Percentiles rank a stretch among this genome's conserved stretches.
Conservation (phyloP, 176 grass and related monocot genomes). For the Cenchrus americanus region DNA sequence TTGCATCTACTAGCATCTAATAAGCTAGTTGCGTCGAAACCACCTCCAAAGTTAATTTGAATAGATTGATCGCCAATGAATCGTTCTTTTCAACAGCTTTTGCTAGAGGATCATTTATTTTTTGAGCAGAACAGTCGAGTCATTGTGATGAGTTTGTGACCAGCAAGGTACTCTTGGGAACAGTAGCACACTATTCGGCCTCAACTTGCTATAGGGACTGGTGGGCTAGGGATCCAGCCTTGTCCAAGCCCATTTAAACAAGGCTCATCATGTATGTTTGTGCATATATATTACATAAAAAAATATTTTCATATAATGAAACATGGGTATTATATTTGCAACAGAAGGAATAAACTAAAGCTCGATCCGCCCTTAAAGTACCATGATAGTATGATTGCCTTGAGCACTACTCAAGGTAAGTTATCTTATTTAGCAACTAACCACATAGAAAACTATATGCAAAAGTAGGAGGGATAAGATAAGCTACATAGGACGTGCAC, state of each 20-base stretch:
- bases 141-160: neutral
- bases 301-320: neutral
- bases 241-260: neutral
- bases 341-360: constrained; percentile 7
- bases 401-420: neutral
- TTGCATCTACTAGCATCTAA: constrained; percentile 7
- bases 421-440: constrained; percentile 8
- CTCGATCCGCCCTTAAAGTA: neutral
- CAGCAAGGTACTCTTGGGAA: neutral
- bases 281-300: neutral
- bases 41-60: neutral
- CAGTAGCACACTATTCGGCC: neutral
- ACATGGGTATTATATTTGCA: neutral
- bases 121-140: neutral
- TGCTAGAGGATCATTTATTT: neutral
- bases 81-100: neutral
- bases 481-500: constrained; percentile 29
- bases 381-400: neutral
- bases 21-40: neutral
- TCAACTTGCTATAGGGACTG: too few relatives aligned
- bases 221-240: neutral
- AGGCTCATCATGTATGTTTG: too few relatives aligned
- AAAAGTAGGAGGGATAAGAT: constrained; percentile 37
- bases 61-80: constrained; percentile 9
- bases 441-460: neutral